phyloP scores from a whole-genome alignment of 371 early-diverging fungal genomes.

The Saksenaea oblongispora region DNA sequence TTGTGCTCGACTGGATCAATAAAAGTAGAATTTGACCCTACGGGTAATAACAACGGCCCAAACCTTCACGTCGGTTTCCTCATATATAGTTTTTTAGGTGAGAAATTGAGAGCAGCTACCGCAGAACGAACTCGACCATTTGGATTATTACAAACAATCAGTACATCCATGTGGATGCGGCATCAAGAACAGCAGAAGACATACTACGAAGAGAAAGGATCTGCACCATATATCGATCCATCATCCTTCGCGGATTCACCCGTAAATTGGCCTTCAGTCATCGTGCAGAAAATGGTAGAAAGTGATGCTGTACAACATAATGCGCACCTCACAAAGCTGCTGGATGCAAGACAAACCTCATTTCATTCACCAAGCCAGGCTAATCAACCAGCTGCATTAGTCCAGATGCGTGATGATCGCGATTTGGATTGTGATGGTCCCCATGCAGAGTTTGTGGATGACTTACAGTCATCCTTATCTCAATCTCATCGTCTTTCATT shows the following conservation, averaged over 20 bases:
- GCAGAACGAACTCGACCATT: background rate
- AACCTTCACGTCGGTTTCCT: background rate
- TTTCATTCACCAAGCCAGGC: background rate
- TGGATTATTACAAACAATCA: background rate
- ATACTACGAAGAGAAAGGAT: background rate
- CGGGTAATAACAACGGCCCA: background rate
- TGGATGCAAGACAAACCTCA: background rate
- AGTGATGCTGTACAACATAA: background rate
- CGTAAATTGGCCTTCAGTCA: background rate
- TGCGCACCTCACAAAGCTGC: background rate
- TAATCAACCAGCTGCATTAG: background rate
- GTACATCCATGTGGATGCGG: background rate
- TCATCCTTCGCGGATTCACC: background rate
- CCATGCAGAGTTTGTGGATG: background rate
- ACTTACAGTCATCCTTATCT: background rate
- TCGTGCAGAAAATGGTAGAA: background rate
- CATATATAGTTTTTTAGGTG: background rate
- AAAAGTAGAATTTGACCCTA: background rate
- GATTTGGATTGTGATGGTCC: background rate
- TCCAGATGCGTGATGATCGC: background rate
- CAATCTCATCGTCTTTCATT: background rate
- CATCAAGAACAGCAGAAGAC: background rate
- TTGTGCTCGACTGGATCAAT: background rate
- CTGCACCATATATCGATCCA: background rate
- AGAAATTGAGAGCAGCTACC: background rate